Conservation (phyloP, 148 eudicot genomes). For the Nepenthes gracilis region DNA sequence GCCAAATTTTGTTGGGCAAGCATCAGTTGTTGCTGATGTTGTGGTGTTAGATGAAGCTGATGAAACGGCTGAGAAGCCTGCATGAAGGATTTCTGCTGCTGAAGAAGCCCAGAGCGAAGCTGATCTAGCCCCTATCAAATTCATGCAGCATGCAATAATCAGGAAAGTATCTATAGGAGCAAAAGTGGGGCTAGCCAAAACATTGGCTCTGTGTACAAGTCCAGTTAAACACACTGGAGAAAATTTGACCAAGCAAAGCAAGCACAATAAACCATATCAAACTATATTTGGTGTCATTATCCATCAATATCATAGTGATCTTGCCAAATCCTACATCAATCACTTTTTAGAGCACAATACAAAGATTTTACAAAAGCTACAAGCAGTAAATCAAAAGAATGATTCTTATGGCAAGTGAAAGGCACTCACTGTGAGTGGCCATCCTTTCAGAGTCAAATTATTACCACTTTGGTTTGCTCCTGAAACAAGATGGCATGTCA, state of each 20-base stretch:
- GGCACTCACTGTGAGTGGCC: conserved; percentile 71
- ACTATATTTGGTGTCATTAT: too few relatives aligned
- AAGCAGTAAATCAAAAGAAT: neutral
- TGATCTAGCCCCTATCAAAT: conserved; percentile 47
- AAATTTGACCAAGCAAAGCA: too few relatives aligned
- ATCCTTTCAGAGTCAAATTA: conserved; percentile 65
- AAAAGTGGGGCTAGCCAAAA: neutral
- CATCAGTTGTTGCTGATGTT: conserved; percentile 56
- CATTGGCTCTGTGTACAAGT: neutral
- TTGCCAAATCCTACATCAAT: too few relatives aligned
- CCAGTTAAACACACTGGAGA: too few relatives aligned
- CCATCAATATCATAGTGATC: too few relatives aligned
- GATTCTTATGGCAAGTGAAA: neutral
- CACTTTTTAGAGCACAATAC: neutral
- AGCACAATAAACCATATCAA: too few relatives aligned
- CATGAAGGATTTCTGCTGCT: conserved; percentile 63
- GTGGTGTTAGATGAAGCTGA: conserved; percentile 53
- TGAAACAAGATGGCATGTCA: conserved; percentile 17
- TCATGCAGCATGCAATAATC: neutral
- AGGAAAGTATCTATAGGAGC: neutral
- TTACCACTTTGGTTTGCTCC: conserved; percentile 58
- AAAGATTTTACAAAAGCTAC: neutral
- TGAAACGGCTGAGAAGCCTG: conserved; percentile 56
- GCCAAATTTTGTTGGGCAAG: conserved; percentile 63
- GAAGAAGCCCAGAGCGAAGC: conserved; percentile 52